Percentiles rank a stretch among this genome's conserved stretches.
phyloP scores from a whole-genome alignment of 495 filamentous ascomycete species.

The Cenococcum geophilum region DNA sequence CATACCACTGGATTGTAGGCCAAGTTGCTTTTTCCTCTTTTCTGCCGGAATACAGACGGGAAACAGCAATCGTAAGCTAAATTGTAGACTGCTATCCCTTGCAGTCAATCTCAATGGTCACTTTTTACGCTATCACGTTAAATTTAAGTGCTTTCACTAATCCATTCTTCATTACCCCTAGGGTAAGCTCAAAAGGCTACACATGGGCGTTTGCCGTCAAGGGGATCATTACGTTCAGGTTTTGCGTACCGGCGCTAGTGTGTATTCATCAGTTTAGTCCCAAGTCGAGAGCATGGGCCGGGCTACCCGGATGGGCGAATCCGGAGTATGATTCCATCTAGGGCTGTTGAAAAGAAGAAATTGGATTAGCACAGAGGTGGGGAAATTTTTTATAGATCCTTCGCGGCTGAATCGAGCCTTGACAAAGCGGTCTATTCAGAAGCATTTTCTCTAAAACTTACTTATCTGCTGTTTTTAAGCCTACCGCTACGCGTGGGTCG shows the following conservation, averaged over 20 bases:
- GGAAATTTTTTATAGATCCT: too few relatives aligned
- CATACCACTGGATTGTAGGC: conserved; percentile 56
- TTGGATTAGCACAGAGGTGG: too few relatives aligned
- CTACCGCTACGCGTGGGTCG: too few relatives aligned
- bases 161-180: conserved; percentile 54
- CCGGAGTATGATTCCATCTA: too few relatives aligned
- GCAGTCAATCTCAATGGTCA: conserved; percentile 54
- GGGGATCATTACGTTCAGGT: conserved; percentile 46
- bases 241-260: conserved; percentile 42
- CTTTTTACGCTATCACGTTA: conserved; percentile 57
- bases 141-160: conserved; percentile 49
- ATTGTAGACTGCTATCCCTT: conserved; percentile 55
- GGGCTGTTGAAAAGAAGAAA: too few relatives aligned
- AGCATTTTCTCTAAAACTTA: too few relatives aligned
- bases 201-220: conserved; percentile 55
- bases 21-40: conserved; percentile 57
- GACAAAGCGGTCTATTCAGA: too few relatives aligned
- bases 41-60: conserved; percentile 57
- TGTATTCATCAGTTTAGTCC: conserved; percentile 47
- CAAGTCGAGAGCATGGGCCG: too few relatives aligned
- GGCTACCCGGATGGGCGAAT: too few relatives aligned
- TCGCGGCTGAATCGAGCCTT: too few relatives aligned
- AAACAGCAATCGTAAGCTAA: conserved; percentile 52
- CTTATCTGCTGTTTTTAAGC: too few relatives aligned
- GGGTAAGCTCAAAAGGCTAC: conserved; percentile 48